phyloP scores from a whole-genome alignment of 1,284 basidiomycete genomes.

The Sporisorium exsertum region DNA sequence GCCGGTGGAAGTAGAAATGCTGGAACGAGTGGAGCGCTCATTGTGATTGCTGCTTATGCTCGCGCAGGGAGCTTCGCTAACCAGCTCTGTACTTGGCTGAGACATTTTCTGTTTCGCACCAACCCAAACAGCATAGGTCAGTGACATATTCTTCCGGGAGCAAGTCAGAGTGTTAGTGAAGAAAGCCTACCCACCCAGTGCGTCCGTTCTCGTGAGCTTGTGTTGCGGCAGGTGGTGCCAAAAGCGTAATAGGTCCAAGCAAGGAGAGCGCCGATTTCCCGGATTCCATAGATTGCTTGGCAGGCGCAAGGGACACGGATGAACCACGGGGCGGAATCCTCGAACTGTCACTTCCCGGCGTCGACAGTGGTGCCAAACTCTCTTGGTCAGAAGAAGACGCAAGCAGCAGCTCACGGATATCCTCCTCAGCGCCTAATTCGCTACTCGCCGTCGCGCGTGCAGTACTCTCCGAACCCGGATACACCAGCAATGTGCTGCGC shows the following conservation, averaged over 20 bases:
- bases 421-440: conserved; percentile 18
- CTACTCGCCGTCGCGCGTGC: neutral
- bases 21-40: conserved; percentile 18
- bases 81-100: conserved; percentile 45
- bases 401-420: conserved; percentile 37
- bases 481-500: conserved; percentile 37
- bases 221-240: conserved; percentile 9
- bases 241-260: conserved; percentile 20
- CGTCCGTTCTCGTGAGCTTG: conserved; percentile 7
- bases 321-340: conserved; percentile 33
- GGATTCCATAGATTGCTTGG: conserved; percentile 43
- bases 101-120: conserved; percentile 27
- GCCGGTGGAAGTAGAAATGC: conserved; percentile 1
- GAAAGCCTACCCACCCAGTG: conserved; percentile 23
- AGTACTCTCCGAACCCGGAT: conserved; percentile 18
- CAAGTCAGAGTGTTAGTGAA: too few species aligned
- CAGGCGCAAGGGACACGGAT: neutral
- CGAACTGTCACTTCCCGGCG: conserved; percentile 27
- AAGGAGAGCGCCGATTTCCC: conserved; percentile 25
- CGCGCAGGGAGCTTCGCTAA: conserved; percentile 37
- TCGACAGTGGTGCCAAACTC: conserved; percentile 26
- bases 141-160: neutral
- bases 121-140: neutral
- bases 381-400: conserved; percentile 43
- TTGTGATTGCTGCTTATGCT: conserved; percentile 13